Evolutionary conservation across 2,329 filamentous ascomycete species (phyloP).

Genomic region (Xylaria sp.): DNA sequence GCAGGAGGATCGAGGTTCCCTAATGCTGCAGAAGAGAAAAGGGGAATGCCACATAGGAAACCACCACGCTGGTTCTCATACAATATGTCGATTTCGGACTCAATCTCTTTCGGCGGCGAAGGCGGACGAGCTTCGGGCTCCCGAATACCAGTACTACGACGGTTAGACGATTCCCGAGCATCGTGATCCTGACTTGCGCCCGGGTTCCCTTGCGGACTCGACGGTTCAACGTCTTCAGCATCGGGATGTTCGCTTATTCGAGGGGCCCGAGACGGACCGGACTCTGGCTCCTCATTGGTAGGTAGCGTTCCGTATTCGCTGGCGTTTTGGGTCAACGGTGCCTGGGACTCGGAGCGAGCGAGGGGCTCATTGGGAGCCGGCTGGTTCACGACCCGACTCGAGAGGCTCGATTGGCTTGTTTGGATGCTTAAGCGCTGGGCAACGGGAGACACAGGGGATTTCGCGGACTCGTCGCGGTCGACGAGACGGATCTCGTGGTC

Average conservation of each 20-base stretch:
- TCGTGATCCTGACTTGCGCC: not conserved
- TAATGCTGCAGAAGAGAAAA: constrained; percentile 89
- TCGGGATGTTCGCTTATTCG: constrained; percentile 27
- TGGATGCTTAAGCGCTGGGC: constrained; percentile 35
- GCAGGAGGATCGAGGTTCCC: constrained; percentile 85
- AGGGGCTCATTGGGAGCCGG: constrained; percentile 41
- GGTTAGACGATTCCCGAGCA: constrained; percentile 24
- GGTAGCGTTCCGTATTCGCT: constrained; percentile 30
- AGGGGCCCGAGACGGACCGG: constrained; percentile 37
- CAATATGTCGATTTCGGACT: constrained; percentile 80
- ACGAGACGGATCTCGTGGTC: constrained; percentile 78
- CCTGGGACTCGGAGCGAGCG: constrained; percentile 41
- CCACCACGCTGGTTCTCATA: constrained; percentile 96
- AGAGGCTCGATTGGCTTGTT: constrained; percentile 34
- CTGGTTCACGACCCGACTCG: constrained; percentile 29
- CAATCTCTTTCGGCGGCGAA: constrained; percentile 49
- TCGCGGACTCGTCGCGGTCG: constrained; percentile 66
- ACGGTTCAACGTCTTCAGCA: constrained; percentile 21
- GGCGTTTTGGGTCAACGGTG: constrained; percentile 39
- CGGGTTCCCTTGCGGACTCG: constrained; percentile 9
- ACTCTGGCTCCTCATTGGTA: constrained; percentile 26
- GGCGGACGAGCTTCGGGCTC: constrained; percentile 17
- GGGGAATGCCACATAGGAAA: constrained; percentile 86
- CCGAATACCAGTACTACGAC: constrained; percentile 4
- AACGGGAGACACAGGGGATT: constrained; percentile 31